Percentiles rank a stretch among this genome's conserved stretches.
Conservation (phyloP, 2,329 filamentous ascomycete genomes). For the Colletotrichum lentis region DNA sequence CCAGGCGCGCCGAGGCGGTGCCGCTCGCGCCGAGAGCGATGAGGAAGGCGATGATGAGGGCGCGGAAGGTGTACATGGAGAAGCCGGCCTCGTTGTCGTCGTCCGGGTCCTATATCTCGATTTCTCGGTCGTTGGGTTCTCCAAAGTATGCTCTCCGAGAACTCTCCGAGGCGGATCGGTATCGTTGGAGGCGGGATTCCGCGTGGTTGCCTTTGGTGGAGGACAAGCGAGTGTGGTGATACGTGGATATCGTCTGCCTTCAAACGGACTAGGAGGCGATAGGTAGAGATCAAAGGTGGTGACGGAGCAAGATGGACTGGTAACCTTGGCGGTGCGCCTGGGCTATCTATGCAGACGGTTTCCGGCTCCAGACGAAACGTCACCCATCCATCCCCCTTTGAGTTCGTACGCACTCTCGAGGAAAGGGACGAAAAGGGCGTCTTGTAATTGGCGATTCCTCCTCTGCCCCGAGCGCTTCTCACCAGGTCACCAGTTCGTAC, state of each 20-base stretch:
- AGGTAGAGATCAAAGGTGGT: not conserved
- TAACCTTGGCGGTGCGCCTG: not conserved
- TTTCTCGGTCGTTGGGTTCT: not conserved
- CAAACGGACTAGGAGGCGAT: not conserved
- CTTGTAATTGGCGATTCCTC: not conserved
- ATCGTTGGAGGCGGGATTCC: not conserved
- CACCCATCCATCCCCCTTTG: conserved; percentile 8
- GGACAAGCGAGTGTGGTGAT: not conserved
- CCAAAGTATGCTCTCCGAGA: not conserved
- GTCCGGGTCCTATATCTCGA: not conserved
- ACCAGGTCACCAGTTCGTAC: not conserved
- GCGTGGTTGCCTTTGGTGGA: not conserved
- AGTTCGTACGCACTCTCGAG: not conserved
- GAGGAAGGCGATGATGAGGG: conserved; percentile 3
- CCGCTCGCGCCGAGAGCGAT: conserved; percentile 2
- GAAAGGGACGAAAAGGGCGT: not conserved
- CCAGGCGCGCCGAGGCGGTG: conserved; percentile 10
- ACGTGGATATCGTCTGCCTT: not conserved
- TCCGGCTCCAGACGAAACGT: conserved; percentile 32
- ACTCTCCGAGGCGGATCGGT: not conserved
- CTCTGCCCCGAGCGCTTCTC: not conserved
- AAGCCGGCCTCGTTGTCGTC: not conserved
- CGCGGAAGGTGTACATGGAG: conserved; percentile 1
- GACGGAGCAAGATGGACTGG: not conserved
- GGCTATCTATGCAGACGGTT: conserved; percentile 2